Conservation (phyloP, 345 rosid genomes). For the Mallotus nudiflorus region DNA sequence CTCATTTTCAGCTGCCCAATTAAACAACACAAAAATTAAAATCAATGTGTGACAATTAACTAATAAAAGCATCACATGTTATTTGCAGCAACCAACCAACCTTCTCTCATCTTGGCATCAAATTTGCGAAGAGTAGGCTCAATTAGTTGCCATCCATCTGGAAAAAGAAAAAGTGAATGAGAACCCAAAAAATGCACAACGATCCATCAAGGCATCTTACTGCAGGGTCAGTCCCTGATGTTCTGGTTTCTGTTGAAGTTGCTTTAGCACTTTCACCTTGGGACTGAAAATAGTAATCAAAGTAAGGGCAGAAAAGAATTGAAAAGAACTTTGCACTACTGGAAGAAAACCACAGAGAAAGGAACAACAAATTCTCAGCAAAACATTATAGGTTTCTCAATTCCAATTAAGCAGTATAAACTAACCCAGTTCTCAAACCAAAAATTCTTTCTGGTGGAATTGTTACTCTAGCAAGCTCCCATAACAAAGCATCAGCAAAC, state of each 20-base stretch:
- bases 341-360: neutral
- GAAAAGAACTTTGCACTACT: neutral
- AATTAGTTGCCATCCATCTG: too few relatives aligned
- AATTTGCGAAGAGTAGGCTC: too few relatives aligned
- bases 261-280: conserved; percentile 83
- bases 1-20: too few relatives aligned
- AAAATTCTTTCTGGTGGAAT: conserved; percentile 74
- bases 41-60: too few relatives aligned
- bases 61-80: too few relatives aligned
- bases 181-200: too few relatives aligned
- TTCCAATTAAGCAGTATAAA: conserved; percentile 1
- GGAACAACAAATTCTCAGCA: neutral
- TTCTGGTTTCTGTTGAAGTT: conserved; percentile 74
- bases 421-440: conserved; percentile 85
- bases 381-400: neutral
- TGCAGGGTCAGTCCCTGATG: conserved; percentile 72
- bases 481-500: conserved; percentile 73
- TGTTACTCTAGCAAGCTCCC: conserved; percentile 69
- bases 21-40: too few relatives aligned
- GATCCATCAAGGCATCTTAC: conserved; percentile 43
- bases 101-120: too few relatives aligned
- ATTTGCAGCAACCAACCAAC: too few relatives aligned
- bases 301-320: neutral
- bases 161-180: too few relatives aligned
- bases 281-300: conserved; percentile 39